Evolutionary conservation across 176 grass and related monocot genomes (phyloP).

Genomic region (Areca catechu): DNA sequence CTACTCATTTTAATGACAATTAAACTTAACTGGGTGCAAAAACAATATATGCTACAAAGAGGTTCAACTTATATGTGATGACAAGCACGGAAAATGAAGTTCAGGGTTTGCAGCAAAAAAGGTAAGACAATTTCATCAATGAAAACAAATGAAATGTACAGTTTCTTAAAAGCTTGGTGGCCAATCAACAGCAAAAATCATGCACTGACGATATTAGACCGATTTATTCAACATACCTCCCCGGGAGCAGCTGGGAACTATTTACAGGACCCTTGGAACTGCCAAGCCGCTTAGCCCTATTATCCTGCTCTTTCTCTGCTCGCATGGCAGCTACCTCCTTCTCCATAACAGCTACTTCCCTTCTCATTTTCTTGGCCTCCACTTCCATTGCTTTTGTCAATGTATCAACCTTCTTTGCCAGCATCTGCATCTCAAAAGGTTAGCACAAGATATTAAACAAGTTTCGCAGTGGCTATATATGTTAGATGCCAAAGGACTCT

Average conservation of each 20-base stretch:
- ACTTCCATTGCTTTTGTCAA: conserved; percentile 99
- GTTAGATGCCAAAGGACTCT: conserved; percentile 1
- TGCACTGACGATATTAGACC: not conserved
- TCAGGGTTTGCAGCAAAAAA: no score
- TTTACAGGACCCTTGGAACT: conserved; percentile 46
- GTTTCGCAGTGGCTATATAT: no score
- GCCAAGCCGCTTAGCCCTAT: conserved; percentile 55
- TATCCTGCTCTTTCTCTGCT: conserved; percentile 82
- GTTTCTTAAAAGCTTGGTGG: conserved; percentile 3
- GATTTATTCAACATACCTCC: conserved; percentile 36
- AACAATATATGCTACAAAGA: no score
- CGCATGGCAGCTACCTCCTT: conserved; percentile 97
- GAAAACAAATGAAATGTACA: not conserved
- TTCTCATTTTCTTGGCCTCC: conserved; percentile 98
- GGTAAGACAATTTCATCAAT: not conserved
- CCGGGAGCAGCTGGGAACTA: conserved; percentile 62
- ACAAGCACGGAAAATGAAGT: no score
- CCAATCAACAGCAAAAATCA: conserved; percentile 5
- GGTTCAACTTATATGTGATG: no score
- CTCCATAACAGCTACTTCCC: conserved; percentile 93
- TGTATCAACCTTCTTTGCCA: conserved; percentile 94
- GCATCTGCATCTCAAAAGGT: conserved; percentile 38
- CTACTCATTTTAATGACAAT: no score
- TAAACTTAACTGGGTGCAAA: no score
- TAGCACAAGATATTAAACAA: conserved; percentile 6